Percentiles rank a stretch among this genome's conserved stretches.
These are phyloP conservation scores for Penicillium ucsense DNA, from an alignment of 495 filamentous ascomycete species.

Conservation along the genomic window DNA sequence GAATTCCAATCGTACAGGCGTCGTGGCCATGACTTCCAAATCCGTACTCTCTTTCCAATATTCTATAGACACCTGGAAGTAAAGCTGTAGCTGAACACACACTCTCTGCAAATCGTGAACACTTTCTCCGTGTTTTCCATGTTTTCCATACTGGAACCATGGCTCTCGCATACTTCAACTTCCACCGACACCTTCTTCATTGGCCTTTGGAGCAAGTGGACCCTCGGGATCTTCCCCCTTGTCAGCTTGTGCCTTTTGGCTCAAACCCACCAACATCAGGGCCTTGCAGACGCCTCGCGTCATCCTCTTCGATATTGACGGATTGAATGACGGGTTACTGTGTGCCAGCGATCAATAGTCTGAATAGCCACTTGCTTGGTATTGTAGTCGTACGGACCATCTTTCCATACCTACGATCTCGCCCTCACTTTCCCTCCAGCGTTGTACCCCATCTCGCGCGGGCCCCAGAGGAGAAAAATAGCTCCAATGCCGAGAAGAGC, in stretches of 20 bases:
- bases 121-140: no score
- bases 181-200: background rate
- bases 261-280: background rate
- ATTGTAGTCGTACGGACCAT: no score
- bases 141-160: background rate
- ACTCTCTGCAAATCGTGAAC: no score
- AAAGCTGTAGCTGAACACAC: no score
- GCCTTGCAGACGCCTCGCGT: constrained; percentile 1
- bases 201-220: background rate
- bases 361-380: background rate
- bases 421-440: no score
- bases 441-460: no score
- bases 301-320: background rate
- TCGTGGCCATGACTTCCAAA: no score
- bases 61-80: no score
- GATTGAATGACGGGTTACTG: background rate
- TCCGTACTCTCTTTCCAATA: no score
- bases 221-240: background rate
- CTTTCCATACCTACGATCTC: no score
- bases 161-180: background rate
- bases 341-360: background rate
- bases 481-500: constrained; percentile 1
- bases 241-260: background rate
- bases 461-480: no score
- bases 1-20: no score